A percentile compares a stretch with the other conserved stretches of the same genome.
phyloP scores from a whole-genome alignment of 768 basidiomycete genomes.

The Calvatia gigantea region DNA sequence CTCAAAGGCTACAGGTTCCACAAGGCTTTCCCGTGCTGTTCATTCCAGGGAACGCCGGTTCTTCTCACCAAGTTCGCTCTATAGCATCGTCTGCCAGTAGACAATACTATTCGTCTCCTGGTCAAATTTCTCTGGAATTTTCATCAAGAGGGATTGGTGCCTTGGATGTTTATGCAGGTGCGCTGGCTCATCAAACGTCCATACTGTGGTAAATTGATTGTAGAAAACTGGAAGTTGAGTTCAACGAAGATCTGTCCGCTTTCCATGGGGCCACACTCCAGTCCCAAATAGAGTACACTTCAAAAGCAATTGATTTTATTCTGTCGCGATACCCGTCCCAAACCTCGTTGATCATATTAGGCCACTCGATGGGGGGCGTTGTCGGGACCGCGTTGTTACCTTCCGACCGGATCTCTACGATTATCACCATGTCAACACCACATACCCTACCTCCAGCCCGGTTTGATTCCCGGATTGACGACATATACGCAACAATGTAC shows the following conservation, averaged over 20 bases:
- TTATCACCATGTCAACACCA: conserved; percentile 97
- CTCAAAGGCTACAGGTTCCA: conserved; percentile 12
- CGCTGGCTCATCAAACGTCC: neutral
- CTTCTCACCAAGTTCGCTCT: conserved; percentile 88
- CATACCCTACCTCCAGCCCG: conserved; percentile 85
- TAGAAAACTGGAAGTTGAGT: conserved; percentile 60
- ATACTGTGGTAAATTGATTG: neutral
- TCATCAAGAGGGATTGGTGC: conserved; percentile 42
- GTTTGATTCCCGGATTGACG: conserved; percentile 77
- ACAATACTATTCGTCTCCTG: conserved; percentile 70
- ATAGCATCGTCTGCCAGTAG: conserved; percentile 89
- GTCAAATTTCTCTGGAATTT: conserved; percentile 52
- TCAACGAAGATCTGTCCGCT: conserved; percentile 96
- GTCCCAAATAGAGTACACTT: conserved; percentile 75
- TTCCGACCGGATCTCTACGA: conserved; percentile 59
- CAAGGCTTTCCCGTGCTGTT: conserved; percentile 86
- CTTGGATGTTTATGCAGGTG: conserved; percentile 87
- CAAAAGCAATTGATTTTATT: conserved; percentile 70
- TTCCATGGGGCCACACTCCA: conserved; percentile 89
- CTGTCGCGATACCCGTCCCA: conserved; percentile 67
- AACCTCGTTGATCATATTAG: conserved; percentile 73
- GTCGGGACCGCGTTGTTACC: conserved; percentile 82
- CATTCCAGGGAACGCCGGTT: conserved; percentile 96
- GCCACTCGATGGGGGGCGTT: conserved; percentile 97
- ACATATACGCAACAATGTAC: conserved; percentile 56